Evolutionary conservation across 352 stramenopile genomes (phyloP), one percentile per base, ranked within the genome.

Genomic region (Globisporangium heterothallicum): DNA sequence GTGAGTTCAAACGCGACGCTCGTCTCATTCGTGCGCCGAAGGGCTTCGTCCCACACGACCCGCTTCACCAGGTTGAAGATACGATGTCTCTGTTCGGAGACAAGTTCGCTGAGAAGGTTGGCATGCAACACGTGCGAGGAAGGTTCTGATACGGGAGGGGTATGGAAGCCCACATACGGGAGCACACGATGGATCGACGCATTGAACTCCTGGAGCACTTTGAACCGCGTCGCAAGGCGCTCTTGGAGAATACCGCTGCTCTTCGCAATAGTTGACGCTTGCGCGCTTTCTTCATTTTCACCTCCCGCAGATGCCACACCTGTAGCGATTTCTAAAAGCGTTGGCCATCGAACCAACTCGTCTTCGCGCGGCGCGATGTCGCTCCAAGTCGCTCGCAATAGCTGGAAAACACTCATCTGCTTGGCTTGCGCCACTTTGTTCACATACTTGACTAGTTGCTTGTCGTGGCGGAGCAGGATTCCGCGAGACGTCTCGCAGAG

Each of bases 51-150:
- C 85, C 85, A 95, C 12, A 92, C 42, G 4, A 70, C 56, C 9
- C 70, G 68, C 51, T 94, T 95, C 8, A 95, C 73, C 0, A 61
- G 54, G 25, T 84, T 75, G 51, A 95, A 84, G 2, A 95, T 86
- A 1, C 84, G 68, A 5, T 78, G 57, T 4, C 74, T 61, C 26
- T 90, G 74, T 6, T 69, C 52, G 18, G 66, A 63, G 14, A 88
- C 49, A 1, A 86, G 48, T 29, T 66, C 41, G 13, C 57, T 56
- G 6, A 88, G 29, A 21, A 51, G 8, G 16, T 47, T 29, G 14
- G 18, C 36, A 16, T 30, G 24, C 24, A 19, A 47, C 3, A 48
- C 24, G n/a, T 16, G 35, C 2, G 21, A 19, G 1, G 42, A 0
- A 1, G 25, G 38, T 44, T 16, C 8, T 19, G 19, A 26, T 25